phyloP scores from a whole-genome alignment of 1,139 yeast genomes.

The Pichia sp. region DNA sequence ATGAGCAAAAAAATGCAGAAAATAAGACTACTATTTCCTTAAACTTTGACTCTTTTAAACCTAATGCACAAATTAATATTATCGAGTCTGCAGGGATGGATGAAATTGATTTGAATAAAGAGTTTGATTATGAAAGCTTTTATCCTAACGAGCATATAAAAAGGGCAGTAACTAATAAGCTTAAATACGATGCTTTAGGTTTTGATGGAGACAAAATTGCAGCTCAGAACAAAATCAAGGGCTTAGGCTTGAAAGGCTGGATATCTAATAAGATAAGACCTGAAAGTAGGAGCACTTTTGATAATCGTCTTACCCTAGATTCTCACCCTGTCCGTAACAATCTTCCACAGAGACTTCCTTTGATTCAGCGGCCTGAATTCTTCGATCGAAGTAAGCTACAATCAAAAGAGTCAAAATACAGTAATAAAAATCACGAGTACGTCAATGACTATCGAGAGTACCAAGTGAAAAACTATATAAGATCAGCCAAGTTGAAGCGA shows the following conservation, averaged over 20 bases:
- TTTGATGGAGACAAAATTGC: conserved; percentile 7
- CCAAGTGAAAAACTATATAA: conserved; percentile 6
- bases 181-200: conserved; percentile 1
- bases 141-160: not conserved
- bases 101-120: not conserved
- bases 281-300: conserved; percentile 4
- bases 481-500: conserved; percentile 1
- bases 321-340: not conserved
- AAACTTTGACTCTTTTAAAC: not conserved
- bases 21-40: not conserved
- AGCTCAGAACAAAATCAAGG: not conserved
- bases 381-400: not conserved
- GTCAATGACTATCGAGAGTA: not conserved
- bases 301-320: conserved; percentile 1
- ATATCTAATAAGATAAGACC: conserved; percentile 5
- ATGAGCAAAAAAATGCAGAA: not conserved
- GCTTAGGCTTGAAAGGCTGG: conserved; percentile 2
- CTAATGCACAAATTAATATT: not conserved
- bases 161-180: not conserved
- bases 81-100: not conserved
- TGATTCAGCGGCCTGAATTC: conserved; percentile 9
- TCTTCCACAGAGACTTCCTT: not conserved
- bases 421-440: not conserved
- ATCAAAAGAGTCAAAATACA: not conserved
- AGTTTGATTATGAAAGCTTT: not conserved